Evolutionary conservation across 2,329 filamentous ascomycete species (phyloP), one percentile per base, ranked within the genome.

Genomic region (Fusarium nodosum): DNA sequence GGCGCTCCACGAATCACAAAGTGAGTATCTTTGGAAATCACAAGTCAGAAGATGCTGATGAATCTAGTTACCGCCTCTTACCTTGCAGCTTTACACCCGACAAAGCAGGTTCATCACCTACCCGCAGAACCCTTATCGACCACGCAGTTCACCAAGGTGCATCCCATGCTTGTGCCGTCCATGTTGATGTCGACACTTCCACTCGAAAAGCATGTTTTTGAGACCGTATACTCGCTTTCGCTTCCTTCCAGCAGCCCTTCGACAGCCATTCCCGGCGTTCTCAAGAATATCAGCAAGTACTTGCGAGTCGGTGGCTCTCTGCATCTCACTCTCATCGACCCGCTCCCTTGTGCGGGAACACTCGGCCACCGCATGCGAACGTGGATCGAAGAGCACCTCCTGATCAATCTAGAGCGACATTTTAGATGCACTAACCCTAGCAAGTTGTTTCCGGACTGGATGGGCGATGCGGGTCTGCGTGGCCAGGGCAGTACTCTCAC

Each of bases 341-440:
- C 90, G 0, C 79, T 86, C 10, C 90, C 90, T 0, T 80, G 85
- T 1, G 79, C 84, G 5, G 78, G 81, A 3, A 88, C 85, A 0
- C 80, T 88, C 26, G 90, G 90, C 0, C 87, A 87, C 0, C 79
- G 80, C 2, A 79, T 92, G 73, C 81, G 85, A 36, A 76, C 80
- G 1, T 92, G 90, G 90, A 79, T 92, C 4, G 87, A 90, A 44
- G 82, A 86, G 5, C 82, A 90, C 53, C 80, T 92, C 1, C 75
- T 90, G 3, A 76, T 86, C 9, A 89, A 89, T 59, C 77, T 92
- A 0, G 86, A 89, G 72, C 81, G 82, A 24, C 80, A 84, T 18
- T 89, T 87, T 58, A 84, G 87, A 11, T 91, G 88, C 69, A 84
- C 83, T 7, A 87, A 85, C 55, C 90, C 90, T 0, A 87, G 83